Evolutionary conservation across 2,329 filamentous ascomycete genomes (phyloP).

Genomic region (Thielaviopsis punctulata): DNA sequence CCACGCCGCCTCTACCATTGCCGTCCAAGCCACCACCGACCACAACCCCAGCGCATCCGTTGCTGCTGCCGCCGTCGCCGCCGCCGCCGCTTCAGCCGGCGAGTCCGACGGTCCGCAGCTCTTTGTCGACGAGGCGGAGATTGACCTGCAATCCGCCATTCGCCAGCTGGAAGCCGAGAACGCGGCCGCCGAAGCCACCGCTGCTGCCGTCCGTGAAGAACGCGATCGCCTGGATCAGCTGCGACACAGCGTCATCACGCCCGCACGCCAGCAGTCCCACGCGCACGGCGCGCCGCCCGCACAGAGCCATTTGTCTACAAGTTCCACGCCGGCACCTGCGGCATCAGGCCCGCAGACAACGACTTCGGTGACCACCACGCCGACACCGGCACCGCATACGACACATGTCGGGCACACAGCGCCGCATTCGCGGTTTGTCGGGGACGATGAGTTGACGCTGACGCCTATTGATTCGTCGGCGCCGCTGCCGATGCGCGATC

Average conservation of each 20-base stretch:
- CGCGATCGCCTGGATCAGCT: conserved; percentile 30
- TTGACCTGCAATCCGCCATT: conserved; percentile 41
- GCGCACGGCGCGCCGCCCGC: conserved; percentile 8
- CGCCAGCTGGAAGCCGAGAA: conserved; percentile 42
- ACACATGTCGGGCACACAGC: conserved; percentile 13
- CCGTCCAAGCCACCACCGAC: conserved; percentile 7
- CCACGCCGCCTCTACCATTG: conserved; percentile 8
- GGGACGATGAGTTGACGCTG: conserved; percentile 28
- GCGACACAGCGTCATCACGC: conserved; percentile 10
- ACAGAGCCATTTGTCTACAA: no score
- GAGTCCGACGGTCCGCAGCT: conserved; percentile 13
- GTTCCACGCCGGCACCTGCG: no score
- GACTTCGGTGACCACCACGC: not conserved
- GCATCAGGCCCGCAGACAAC: not conserved
- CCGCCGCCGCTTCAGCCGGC: conserved; percentile 14
- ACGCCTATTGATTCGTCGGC: conserved; percentile 36
- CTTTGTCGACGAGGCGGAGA: conserved; percentile 36
- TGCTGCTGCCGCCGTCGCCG: conserved; percentile 8
- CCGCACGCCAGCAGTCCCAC: conserved; percentile 15
- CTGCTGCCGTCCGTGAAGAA: conserved; percentile 35
- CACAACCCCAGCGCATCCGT: conserved; percentile 2
- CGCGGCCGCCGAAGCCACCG: conserved; percentile 39
- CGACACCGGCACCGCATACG: conserved; percentile 9
- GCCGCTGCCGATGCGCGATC: conserved; percentile 28
- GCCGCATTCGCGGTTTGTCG: conserved; percentile 7